Evolutionary conservation across 768 basidiomycete genomes (phyloP), one percentile per base, ranked within the genome.

Genomic region (Boletus edulis): DNA sequence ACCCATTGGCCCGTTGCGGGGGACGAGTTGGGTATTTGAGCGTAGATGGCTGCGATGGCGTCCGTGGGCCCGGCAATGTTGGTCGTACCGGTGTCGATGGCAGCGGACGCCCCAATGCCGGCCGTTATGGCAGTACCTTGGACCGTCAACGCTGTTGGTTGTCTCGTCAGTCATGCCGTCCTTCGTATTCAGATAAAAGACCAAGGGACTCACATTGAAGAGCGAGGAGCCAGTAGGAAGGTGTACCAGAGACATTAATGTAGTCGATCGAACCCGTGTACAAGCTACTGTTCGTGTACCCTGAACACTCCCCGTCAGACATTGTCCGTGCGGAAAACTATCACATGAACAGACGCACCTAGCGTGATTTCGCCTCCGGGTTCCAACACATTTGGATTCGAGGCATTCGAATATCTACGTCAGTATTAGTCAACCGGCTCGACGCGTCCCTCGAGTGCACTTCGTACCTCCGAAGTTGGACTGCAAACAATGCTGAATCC

Each of bases 291-390:
- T 84, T 79, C 34, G 76, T 65, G 46, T 76, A 80, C 1, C 80
- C 81, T 64, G 31, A 14, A 18, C 55, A 22, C 15, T 2, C 18
- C 4, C n/a, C 34, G 29, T 62, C 37, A 54, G 32, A 18, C 18
- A 12, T 24, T 41, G 14, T 15, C 38, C 18, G 4, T 7, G 18
- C 2, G 10, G 31, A 18, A 32, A 11, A 24, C 1, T 37, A 48
- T 14, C 12, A 20, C n/a, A 14, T 35, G 34, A 35, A 24, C 1
- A 12, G 34, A 64, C 74, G 38, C 64, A 80, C 89, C 90, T 68
- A 92, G 75, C 0, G 79, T 82, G 64, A 93, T 84, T 2, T 83
- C 74, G 5, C 91, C 91, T 67, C 91, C 91, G 32, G 81, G 80
- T 62, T 90, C 86, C 41, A 81, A 67, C 0, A 58, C 27, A 34